Evolutionary conservation across 495 filamentous ascomycete genomes (phyloP), one percentile per base, ranked within the genome.

Genomic region (Parathielavia hyrcaniae): DNA sequence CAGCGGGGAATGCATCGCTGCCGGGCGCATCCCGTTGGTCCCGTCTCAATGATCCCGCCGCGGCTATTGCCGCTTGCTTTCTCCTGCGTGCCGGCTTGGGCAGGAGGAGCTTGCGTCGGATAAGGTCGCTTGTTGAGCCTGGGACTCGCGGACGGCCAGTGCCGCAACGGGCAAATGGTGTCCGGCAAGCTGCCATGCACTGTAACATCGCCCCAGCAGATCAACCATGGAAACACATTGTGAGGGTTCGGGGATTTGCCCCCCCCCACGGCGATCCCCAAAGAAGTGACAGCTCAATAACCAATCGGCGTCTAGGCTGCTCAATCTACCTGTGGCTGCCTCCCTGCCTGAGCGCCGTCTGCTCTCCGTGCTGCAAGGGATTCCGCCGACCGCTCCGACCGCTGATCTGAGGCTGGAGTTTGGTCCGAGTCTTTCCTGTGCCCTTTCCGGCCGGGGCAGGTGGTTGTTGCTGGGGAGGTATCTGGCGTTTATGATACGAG

Each of bases 201-300:
- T n/a, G 62, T 61, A 55, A 61, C 59, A 50, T 14, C 53, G 45
- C n/a, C 16, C 23, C 57, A 59, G 47, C 44, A 55, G 39, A 55
- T 30, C 51, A 50, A 1, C 50, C 23, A 51, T 39, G 26, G 38
- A 50, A 30, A 19, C 45, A 59, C 45, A 30, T n/a, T 51, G 48
- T 20, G 32, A 22, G 35, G 7, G 26, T 20, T 38, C 26, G 17
- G 23, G 17, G 30, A 45, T 26, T 16, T n/a, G 22, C 16, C 23
- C 23, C 17, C 48, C 48, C 48, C 34, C 35, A 39, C 50, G 34
- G n/a, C 19, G 45, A 39, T 36, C 46, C 17, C 22, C 20, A 23
- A 40, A 40, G 36, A 52, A 40, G 50, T 34, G 40, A 30, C 55
- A 48, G 47, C 38, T 23, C 23, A 14, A 20, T 54, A 22, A 57